Conservation (phyloP, 1,284 basidiomycete genomes). For the Xerocomus amazonicus region DNA sequence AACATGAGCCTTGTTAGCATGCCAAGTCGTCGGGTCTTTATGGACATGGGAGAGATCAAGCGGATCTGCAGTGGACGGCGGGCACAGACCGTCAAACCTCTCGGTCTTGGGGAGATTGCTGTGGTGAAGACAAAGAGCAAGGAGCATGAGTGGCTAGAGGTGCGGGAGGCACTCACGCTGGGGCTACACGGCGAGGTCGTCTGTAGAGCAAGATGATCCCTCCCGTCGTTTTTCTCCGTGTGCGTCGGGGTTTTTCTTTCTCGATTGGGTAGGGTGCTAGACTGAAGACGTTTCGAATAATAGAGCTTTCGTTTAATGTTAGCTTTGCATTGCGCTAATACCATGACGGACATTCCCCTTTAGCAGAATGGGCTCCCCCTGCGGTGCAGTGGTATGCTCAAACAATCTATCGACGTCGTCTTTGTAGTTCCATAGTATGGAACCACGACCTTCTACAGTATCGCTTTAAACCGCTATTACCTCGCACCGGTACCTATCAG, state of each 20-base stretch:
- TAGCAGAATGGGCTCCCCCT: too few species aligned
- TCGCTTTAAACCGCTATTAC: too few species aligned
- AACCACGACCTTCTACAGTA: too few species aligned
- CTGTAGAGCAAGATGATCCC: slow-evolving; percentile 60
- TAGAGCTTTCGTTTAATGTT: not conserved
- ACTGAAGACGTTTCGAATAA: not conserved
- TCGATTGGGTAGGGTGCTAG: not conserved
- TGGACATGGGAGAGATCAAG: slow-evolving; percentile 70
- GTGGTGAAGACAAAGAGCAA: slow-evolving; percentile 68
- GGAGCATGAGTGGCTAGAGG: slow-evolving; percentile 66
- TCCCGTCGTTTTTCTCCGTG: not conserved
- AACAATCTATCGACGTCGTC: too few species aligned
- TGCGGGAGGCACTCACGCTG: slow-evolving; percentile 55
- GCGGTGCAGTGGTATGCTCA: too few species aligned
- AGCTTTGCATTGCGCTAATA: too few species aligned
- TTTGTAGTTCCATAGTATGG: too few species aligned
- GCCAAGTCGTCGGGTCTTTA: slow-evolving; percentile 52
- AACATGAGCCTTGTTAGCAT: slow-evolving; percentile 35
- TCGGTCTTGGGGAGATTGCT: slow-evolving; percentile 84
- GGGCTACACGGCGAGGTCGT: slow-evolving; percentile 68
- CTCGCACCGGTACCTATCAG: too few species aligned
- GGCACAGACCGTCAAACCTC: slow-evolving; percentile 67
- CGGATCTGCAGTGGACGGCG: slow-evolving; percentile 71
- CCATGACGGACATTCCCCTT: too few species aligned
- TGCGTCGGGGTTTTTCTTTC: not conserved